These are phyloP conservation scores for Citrus trifoliata DNA, from an alignment of 345 rosid genomes.

Conservation along the genomic window DNA sequence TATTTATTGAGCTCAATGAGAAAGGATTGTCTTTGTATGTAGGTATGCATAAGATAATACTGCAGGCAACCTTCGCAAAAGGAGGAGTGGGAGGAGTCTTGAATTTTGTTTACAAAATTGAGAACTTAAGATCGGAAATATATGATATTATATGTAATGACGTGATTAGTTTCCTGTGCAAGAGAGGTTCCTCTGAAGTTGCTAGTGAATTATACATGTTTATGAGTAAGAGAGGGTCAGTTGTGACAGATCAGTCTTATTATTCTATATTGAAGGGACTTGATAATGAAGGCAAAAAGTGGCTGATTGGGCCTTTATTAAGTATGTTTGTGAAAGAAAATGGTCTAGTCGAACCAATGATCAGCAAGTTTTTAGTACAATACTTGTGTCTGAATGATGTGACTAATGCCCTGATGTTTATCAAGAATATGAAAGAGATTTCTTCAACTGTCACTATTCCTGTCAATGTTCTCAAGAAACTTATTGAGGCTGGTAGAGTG, in stretches of 20 bases:
- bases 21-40: slow-evolving; percentile 45
- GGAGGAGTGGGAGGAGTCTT: slow-evolving; percentile 48
- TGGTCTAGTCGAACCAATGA: slow-evolving; percentile 42
- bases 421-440: slow-evolving; percentile 34
- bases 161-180: slow-evolving; percentile 56
- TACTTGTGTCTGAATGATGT: slow-evolving; percentile 47
- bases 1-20: slow-evolving; percentile 50
- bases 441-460: slow-evolving; percentile 30
- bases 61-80: slow-evolving; percentile 37
- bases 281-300: slow-evolving; percentile 19
- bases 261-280: slow-evolving; percentile 35
- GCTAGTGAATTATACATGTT: slow-evolving; percentile 45
- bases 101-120: slow-evolving; percentile 39
- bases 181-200: slow-evolving; percentile 38
- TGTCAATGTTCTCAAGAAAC: slow-evolving; percentile 38
- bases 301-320: slow-evolving; percentile 35
- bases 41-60: slow-evolving; percentile 34
- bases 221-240: slow-evolving; percentile 42
- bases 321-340: slow-evolving; percentile 39
- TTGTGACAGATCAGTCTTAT: slow-evolving; percentile 39
- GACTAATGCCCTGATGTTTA: slow-evolving; percentile 28
- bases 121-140: slow-evolving; percentile 30
- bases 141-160: slow-evolving; percentile 38
- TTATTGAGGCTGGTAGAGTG: slow-evolving; percentile 47
- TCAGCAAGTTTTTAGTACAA: slow-evolving; percentile 34